Evolutionary conservation across 2,329 filamentous ascomycete genomes (phyloP), one percentile per base, ranked within the genome.

Genomic region (Colletotrichum cuscutae): DNA sequence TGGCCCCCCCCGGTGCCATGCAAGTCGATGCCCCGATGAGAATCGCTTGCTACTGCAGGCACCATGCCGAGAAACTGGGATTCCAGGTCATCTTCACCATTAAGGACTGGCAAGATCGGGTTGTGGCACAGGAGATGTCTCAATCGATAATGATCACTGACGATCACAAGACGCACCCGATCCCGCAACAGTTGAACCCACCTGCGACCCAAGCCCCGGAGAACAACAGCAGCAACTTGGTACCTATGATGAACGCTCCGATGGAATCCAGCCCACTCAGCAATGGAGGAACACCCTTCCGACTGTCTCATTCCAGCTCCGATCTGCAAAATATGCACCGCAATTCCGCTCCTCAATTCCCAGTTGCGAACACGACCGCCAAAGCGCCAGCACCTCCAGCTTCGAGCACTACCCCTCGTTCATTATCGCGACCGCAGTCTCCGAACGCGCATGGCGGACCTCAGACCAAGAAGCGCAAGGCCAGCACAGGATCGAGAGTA

Each of bases 131-230:
- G 82, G 91, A 92, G 65, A 92, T 98, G 76, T 95, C 94, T 24
- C 91, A 93, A 68, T 94, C 95, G 0, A 97, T 98, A 76, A 96
- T 98, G 89, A 98, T 98, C 75, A 98, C 97, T 1, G 96, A 99
- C 80, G 96, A 99, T 79, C 96, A 98, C 85, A 98, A 98, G 85
- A 98, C 95, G 8, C 93, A 94, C 77, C 83, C 71, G 81, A 87
- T 63, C 82, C 86, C 63, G 65, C 80, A 75, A 79, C 53, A 73
- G 77, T 26, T 77, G 49, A 77, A 65, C 72, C 54, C 68, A 56
- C 57, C 66, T 72, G 67, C 72, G 52, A 56, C 71, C 22, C 70
- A 68, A 65, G 60, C 59, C 24, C 69, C 76, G 6, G 75, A 76
- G 12, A 58, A 53, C 35, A 73, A 59, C 19, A 58, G 56, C 35